Evolutionary conservation across 768 basidiomycete genomes (phyloP), one percentile per base, ranked within the genome.

Genomic region (Leccinum barrowsii): DNA sequence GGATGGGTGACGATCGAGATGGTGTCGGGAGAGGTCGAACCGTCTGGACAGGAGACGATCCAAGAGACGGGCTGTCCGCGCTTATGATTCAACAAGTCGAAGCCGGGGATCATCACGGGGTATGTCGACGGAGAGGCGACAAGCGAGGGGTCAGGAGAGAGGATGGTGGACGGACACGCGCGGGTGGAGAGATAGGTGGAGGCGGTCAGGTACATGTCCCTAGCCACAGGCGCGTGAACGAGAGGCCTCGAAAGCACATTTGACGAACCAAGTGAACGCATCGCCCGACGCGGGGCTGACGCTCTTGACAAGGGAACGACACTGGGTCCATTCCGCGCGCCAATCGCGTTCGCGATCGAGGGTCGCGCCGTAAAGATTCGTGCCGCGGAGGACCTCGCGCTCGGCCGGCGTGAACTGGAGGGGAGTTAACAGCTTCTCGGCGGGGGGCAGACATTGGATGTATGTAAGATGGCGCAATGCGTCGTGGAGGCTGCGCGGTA

Each of bases 21-120:
- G 15, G 71, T 72, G 50, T 80, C 70, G 24, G 67, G 66, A 15
- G 46, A 11, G 19, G 28, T 37, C 26, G 21, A 7, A 2, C 28
- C 44, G 1, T 74, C 68, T 22, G 76, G 73, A 63, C 74, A 71
- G 48, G 78, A 77, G 32, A 89, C 80, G 11, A 85, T 70, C 95
- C 95, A 98, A 0, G 92, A 88, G 30, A 96, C 89, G 2, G 89
- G 86, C 42, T 89, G 82, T 0, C 78, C 86, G 3, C 91, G 86
- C 19, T 83, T 82, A 69, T 97, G 95, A 67, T 98, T 97, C 52
- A 96, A 76, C 5, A 86, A 75, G 73, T 98, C 95, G 28, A 95
- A 76, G 1, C 92, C 92, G 0, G 96, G 95, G 40, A 98, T 78
- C 32, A 98, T 82, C 11, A 97, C 78, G 1, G 94, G 92, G 61